Evolutionary conservation across 1,139 yeast genomes (phyloP).

Genomic region (Blastobotrys apis): DNA sequence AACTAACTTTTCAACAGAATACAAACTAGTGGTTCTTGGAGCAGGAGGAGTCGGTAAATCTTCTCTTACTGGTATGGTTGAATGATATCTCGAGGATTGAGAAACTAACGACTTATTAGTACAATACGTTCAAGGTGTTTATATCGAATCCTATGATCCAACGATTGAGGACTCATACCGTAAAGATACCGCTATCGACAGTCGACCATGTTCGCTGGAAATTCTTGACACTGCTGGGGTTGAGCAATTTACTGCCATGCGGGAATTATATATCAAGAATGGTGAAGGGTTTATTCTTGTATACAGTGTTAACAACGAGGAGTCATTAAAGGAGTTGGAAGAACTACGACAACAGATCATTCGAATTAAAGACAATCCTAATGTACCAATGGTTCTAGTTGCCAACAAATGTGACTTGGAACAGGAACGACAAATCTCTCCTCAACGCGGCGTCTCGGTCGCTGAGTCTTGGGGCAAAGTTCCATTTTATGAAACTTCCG

Average conservation of each 20-base stretch:
- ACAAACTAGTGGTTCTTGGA: conserved; percentile 89
- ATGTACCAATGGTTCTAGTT: conserved; percentile 42
- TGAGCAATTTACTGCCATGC: conserved; percentile 46
- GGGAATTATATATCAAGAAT: conserved; percentile 59
- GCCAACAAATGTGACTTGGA: conserved; percentile 60
- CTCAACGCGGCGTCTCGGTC: conserved; percentile 47
- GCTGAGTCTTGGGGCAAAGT: conserved; percentile 89
- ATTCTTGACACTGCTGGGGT: conserved; percentile 47
- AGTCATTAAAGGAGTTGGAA: conserved; percentile 72
- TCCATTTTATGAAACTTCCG: conserved; percentile 77
- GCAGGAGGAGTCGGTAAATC: conserved; percentile 99
- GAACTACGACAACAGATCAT: conserved; percentile 86
- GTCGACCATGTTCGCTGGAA: conserved; percentile 38
- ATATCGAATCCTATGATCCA: conserved; percentile 93
- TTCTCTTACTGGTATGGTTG: conserved; percentile 53
- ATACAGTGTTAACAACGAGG: conserved; percentile 79
- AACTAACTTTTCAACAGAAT: conserved; percentile 33
- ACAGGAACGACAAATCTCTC: conserved; percentile 54
- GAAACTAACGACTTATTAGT: conserved; percentile 16
- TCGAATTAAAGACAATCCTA: conserved; percentile 63
- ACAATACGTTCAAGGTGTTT: conserved; percentile 39
- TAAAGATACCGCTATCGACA: conserved; percentile 38
- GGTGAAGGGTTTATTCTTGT: conserved; percentile 52
- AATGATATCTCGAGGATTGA: not conserved
- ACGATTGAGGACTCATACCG: conserved; percentile 71